These are phyloP conservation scores for Eragrostis curvula DNA, from an alignment of 176 grass and related monocot genomes.

Conservation along the genomic window DNA sequence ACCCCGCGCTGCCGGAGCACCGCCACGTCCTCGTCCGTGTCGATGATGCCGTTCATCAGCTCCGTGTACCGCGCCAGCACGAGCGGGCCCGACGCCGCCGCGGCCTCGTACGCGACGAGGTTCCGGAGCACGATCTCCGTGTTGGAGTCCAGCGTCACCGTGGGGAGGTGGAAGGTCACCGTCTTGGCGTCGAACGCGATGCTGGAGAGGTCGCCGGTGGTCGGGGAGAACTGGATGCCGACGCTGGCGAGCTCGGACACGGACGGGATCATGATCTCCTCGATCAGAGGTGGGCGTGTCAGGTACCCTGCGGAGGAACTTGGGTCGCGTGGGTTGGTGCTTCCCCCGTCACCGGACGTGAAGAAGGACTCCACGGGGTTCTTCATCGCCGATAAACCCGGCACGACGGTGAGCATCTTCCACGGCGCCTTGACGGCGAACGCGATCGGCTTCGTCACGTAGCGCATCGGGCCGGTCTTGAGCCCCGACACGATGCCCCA, in stretches of 20 bases:
- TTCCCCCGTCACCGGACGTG: conserved; percentile 42
- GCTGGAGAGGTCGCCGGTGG: conserved; percentile 49
- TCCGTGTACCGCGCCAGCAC: conserved; percentile 77
- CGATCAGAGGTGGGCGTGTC: conserved; percentile 59
- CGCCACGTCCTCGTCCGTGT: conserved; percentile 73
- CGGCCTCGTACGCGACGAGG: conserved; percentile 78
- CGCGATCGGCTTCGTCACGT: conserved; percentile 53
- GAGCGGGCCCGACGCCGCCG: conserved; percentile 57
- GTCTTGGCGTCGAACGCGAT: conserved; percentile 64
- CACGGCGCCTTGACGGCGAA: conserved; percentile 72
- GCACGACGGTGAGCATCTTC: conserved; percentile 79
- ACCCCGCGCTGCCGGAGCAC: conserved; percentile 64
- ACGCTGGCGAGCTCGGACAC: conserved; percentile 56
- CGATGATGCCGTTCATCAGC: conserved; percentile 90
- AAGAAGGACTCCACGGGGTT: conserved; percentile 62
- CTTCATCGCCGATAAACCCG: conserved; percentile 62
- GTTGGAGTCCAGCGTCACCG: conserved; percentile 64
- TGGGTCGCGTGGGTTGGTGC: conserved; percentile 20
- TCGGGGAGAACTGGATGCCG: conserved; percentile 60
- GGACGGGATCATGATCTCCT: conserved; percentile 89
- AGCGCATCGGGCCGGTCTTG: conserved; percentile 47
- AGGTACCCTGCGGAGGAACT: not conserved
- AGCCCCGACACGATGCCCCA: conserved; percentile 47
- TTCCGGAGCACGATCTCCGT: conserved; percentile 74
- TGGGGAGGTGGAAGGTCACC: conserved; percentile 61